Evolutionary conservation across 2,329 filamentous ascomycete species (phyloP), one percentile per base, ranked within the genome.

Genomic region (Hymenoscyphus fraxineus): DNA sequence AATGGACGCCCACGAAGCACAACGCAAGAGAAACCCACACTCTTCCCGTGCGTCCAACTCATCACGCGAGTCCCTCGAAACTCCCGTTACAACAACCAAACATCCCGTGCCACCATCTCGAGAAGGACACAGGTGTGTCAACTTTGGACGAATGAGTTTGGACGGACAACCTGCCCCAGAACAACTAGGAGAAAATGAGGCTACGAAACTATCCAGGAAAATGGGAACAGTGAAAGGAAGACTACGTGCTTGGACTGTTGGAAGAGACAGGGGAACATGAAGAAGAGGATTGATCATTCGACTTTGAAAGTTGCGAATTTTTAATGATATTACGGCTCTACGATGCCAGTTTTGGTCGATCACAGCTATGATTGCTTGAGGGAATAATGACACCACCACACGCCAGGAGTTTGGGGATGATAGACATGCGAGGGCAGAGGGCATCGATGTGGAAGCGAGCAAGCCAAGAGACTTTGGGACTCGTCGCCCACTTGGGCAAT

Each of bases 231-330:
- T 71, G 56, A 70, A 66, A 64, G 70, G 68, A 2, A 44, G 70
- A 13, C 60, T 71, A 55, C 66, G 70, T 38, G 70, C 68, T 19
- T 67, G 68, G 64, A 71, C 70, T 10, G 65, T 59, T 13, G 66
- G 65, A 19, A 68, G 61, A 47, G 62, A 62, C 47, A 59, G 65
- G n/a, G 69, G 69, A 15, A 68, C 69, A 12, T 70, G 68, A 70
- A 44, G 22, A 56, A 19, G 12, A 40, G 9, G 9, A 27, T 13
- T 22, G 32, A 27, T 7, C 44, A 4, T 27, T 12, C 38, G 32
- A 16, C n/a, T 27, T 22, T 55, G n/a, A 62, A 58, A 40, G 27
- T 59, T n/a, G 32, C 47, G 60, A 40, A 22, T 32, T 61, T n/a
- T 40, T 38, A 22, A 38, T 55, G 51, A 31, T 32, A 61, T 54